These are phyloP conservation scores for Dendrobium huoshanense DNA, from an alignment of 106 monocot species.

Conservation along the genomic window DNA sequence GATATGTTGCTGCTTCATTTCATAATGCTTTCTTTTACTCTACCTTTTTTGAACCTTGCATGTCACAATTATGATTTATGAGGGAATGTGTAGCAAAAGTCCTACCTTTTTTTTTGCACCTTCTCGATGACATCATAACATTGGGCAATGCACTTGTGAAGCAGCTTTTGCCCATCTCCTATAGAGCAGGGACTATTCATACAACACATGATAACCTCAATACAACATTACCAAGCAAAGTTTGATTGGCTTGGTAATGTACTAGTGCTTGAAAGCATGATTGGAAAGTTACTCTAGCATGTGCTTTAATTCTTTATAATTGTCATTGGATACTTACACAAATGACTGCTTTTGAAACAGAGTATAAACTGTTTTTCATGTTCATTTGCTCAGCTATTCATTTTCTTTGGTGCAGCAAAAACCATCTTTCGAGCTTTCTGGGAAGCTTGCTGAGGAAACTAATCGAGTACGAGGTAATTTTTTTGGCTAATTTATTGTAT, in stretches of 20 bases:
- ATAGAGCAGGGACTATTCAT: neutral
- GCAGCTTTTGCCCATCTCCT: neutral
- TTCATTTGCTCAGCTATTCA: neutral
- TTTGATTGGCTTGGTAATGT: neutral
- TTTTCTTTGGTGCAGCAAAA: slow-evolving; percentile 56
- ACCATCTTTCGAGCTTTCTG: slow-evolving; percentile 95
- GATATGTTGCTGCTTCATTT: neutral
- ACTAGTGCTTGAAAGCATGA: neutral
- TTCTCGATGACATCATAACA: neutral
- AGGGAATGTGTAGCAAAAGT: neutral
- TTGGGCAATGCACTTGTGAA: neutral
- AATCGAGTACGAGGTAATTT: slow-evolving; percentile 76
- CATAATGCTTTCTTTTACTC: neutral
- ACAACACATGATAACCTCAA: neutral
- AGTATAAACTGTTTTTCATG: neutral
- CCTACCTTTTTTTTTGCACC: neutral
- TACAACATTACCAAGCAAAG: neutral
- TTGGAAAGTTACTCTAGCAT: slow-evolving; percentile 2
- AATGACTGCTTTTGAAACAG: neutral
- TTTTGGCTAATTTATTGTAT: neutral
- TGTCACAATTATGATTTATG: neutral
- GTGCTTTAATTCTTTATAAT: neutral
- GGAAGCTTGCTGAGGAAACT: slow-evolving; percentile 98
- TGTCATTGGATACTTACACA: neutral
- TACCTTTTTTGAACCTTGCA: neutral